These are phyloP conservation scores for Colletotrichum sp. DNA, from an alignment of 2,329 filamentous ascomycete species.

Conservation along the genomic window DNA sequence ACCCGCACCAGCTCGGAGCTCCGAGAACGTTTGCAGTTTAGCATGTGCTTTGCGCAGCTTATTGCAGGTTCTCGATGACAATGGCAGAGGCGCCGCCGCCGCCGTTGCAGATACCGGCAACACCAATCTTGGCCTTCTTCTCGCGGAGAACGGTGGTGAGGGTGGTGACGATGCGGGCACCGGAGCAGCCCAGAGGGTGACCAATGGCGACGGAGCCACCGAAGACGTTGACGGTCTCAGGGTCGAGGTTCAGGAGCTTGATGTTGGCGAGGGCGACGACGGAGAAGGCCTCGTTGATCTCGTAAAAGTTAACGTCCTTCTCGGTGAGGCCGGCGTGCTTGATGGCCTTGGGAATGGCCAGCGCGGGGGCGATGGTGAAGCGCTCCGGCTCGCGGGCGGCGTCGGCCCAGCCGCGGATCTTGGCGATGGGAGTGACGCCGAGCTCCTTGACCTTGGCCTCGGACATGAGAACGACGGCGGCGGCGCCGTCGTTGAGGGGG, in stretches of 20 bases:
- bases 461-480: constrained; percentile 90
- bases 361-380: constrained; percentile 92
- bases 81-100: constrained; percentile 94
- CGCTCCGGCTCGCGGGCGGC: constrained; percentile 89
- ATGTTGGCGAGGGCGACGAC: constrained; percentile 96
- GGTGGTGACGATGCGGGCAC: constrained; percentile 91
- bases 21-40: neutral
- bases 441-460: constrained; percentile 94
- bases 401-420: constrained; percentile 97
- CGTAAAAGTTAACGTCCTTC: constrained; percentile 86
- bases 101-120: constrained; percentile 96
- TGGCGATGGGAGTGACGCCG: constrained; percentile 88
- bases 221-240: constrained; percentile 92
- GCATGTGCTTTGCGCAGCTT: constrained; percentile 28
- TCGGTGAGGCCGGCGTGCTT: constrained; percentile 87
- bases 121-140: constrained; percentile 92
- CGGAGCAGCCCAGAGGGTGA: constrained; percentile 91
- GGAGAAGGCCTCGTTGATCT: constrained; percentile 99
- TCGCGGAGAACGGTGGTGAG: constrained; percentile 86
- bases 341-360: constrained; percentile 96
- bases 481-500: constrained; percentile 92
- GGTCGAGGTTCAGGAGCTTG: constrained; percentile 80
- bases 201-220: constrained; percentile 96
- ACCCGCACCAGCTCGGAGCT: constrained; percentile 8
- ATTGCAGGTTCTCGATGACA: constrained; percentile 79